A percentile compares a stretch with the other conserved stretches of the same genome.
These are phyloP conservation scores for Aspergillus sojae DNA, from an alignment of 2,329 filamentous ascomycete genomes.

Conservation along the genomic window DNA sequence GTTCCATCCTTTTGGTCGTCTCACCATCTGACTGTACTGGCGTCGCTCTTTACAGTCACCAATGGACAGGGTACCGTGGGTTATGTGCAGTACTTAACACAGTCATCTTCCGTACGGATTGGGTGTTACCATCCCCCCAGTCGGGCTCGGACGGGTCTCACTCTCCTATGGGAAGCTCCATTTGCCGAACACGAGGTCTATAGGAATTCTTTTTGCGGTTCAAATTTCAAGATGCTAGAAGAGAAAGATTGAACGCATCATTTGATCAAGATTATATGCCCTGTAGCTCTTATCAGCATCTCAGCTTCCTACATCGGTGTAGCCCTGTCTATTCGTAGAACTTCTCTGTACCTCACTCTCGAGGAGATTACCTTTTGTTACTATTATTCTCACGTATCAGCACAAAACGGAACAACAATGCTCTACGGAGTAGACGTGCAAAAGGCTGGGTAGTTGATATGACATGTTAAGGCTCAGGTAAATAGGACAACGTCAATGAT, in stretches of 20 bases:
- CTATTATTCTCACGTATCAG: neutral
- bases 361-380: neutral
- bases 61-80: neutral
- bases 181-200: neutral
- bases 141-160: neutral
- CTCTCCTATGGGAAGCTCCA: neutral
- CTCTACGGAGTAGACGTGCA: neutral
- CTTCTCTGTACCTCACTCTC: neutral
- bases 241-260: too few relatives aligned
- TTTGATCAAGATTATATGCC: too few relatives aligned
- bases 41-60: neutral
- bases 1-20: neutral
- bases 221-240: too few relatives aligned
- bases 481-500: neutral
- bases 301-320: neutral
- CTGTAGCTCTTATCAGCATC: neutral
- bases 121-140: neutral
- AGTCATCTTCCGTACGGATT: neutral
- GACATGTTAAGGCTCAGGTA: neutral
- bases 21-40: neutral
- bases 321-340: neutral
- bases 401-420: accelerated
- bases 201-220: neutral
- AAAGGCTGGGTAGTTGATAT: accelerated
- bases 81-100: neutral